phyloP scores from a whole-genome alignment of 176 grass and related monocot genomes.

The Ampelocalamus luodianensis region DNA sequence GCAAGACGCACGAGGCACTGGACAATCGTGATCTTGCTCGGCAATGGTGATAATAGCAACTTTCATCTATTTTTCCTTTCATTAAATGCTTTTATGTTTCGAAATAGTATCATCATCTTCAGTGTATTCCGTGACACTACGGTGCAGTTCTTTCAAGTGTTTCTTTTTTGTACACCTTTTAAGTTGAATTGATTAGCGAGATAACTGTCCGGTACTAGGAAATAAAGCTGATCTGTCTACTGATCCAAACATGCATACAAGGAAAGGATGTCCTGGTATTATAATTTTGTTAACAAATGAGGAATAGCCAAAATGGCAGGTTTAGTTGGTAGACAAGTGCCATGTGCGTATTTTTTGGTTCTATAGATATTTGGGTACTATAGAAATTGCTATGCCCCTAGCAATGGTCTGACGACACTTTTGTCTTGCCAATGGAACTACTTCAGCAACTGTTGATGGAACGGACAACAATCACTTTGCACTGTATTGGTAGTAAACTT shows the following conservation, averaged over 20 bases:
- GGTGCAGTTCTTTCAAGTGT: background rate
- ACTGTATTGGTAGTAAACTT: no score
- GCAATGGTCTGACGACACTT: background rate
- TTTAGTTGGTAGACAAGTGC: background rate
- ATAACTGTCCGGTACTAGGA: background rate
- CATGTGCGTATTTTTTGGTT: background rate
- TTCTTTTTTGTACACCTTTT: constrained; percentile 5
- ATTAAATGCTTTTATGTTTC: constrained; percentile 21
- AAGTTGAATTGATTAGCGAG: background rate
- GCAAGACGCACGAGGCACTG: constrained; percentile 94
- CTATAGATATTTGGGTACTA: background rate
- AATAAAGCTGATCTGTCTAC: background rate
- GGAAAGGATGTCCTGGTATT: background rate
- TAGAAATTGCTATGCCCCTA: background rate
- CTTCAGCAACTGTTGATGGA: constrained; percentile 13
- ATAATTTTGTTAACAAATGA: background rate
- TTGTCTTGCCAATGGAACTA: background rate
- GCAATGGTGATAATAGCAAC: constrained; percentile 63
- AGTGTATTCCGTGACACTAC: background rate
- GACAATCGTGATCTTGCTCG: constrained; percentile 86
- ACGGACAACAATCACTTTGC: background rate
- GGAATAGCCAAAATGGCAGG: background rate
- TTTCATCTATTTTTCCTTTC: background rate
- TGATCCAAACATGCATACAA: background rate
- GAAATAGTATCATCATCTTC: constrained; percentile 11